Evolutionary conservation across 768 basidiomycete species (phyloP), one percentile per base, ranked within the genome.

Genomic region (Phlegmacium glaucopus): DNA sequence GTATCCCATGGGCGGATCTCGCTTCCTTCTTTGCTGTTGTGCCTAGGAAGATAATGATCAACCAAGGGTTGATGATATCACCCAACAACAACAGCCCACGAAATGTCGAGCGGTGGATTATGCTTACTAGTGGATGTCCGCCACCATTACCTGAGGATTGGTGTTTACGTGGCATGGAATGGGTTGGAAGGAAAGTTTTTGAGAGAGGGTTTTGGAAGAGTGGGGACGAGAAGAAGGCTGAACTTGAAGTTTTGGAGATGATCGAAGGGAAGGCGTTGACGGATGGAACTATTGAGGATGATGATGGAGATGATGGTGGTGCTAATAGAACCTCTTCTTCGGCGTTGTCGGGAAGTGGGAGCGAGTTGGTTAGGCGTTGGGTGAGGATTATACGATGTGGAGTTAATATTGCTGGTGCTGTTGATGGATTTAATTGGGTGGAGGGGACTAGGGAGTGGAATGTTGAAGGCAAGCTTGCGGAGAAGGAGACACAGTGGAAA

Each of bases 121-220:
- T 94, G 72, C 72, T 90, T 27, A 87, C 86, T 0, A 81, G 74
- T 38, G 80, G 80, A 11, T 85, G 81, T 51, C 68, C 78, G 16
- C 83, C 84, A 0, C 84, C 90, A 0, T 70, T 98, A 2, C 78
- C 89, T 0, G 96, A 99, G 65, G 96, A 98, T 59, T 97, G 94
- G 93, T 90, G 88, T 58, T 62, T 97, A 55, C 79, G 96, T 27
- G 96, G 96, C 1, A 91, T 94, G 85, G 94, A 94, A 56, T 99
- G 96, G 96, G 86, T 91, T 4, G 87, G 90, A 6, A 76, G 91
- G 49, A 81, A 82, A 51, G 84, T 97, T 12, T 98, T 87, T 61
- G 93, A 95, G 63, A 82, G 90, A 34, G 95, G 94, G 0, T 98
- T 86, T 63, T 99, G 96, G 96, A 90, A 87, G 61, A 72, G 73